Conservation (phyloP, 805 yeast species). For the Candida maltosa region DNA sequence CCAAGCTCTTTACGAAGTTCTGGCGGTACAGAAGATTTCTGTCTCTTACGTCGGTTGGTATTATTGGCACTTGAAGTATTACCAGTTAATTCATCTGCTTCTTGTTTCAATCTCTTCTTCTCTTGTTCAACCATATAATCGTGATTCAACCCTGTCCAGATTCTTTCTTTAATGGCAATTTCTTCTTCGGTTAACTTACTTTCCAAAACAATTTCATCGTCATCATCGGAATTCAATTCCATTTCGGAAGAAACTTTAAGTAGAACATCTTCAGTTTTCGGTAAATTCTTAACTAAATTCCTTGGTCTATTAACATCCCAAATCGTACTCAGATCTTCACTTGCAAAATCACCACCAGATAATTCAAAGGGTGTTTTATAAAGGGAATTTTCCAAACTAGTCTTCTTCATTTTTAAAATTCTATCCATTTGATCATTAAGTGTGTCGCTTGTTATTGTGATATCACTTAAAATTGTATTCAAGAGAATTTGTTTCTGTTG, state of each 20-base stretch:
- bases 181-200: conserved; percentile 68
- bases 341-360: conserved; percentile 10
- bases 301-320: conserved; percentile 21
- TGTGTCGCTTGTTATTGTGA: conserved; percentile 6
- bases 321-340: conserved; percentile 20
- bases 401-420: conserved; percentile 11
- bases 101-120: conserved; percentile 73
- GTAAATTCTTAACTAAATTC: conserved; percentile 51
- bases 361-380: conserved; percentile 29
- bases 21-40: conserved; percentile 11
- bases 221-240: conserved; percentile 61
- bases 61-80: conserved; percentile 40
- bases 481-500: conserved; percentile 7
- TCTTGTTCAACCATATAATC: conserved; percentile 86
- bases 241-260: conserved; percentile 56
- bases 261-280: conserved; percentile 56
- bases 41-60: conserved; percentile 44
- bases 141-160: conserved; percentile 88
- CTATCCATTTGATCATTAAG: conserved; percentile 7
- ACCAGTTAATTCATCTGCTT: conserved; percentile 86
- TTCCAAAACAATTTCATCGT: conserved; percentile 72
- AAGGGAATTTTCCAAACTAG: conserved; percentile 15
- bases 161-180: conserved; percentile 66
- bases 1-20: conserved; percentile 20
- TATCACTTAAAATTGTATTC: conserved; percentile 7